phyloP scores from a whole-genome alignment of 2,329 filamentous ascomycete species.

The Tolypocladium tropicale region DNA sequence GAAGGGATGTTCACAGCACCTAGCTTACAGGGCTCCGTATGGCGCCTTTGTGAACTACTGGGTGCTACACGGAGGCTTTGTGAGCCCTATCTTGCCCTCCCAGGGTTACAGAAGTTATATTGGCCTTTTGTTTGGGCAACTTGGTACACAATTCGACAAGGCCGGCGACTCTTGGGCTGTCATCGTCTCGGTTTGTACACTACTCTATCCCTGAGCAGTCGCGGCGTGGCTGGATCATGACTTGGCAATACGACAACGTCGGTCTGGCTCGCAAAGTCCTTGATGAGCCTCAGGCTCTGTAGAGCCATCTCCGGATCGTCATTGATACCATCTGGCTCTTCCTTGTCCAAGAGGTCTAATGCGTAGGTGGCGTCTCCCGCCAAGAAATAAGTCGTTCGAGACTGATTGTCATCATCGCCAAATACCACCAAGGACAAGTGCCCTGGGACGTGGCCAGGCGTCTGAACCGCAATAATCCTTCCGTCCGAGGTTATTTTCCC shows the following conservation, averaged over 20 bases:
- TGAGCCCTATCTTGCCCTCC: neutral
- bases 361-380: neutral
- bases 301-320: neutral
- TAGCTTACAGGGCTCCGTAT: neutral
- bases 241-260: neutral
- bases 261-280: neutral
- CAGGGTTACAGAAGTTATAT: neutral
- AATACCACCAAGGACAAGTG: neutral
- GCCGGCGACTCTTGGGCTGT: neutral
- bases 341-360: neutral
- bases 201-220: neutral
- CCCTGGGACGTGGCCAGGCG: neutral
- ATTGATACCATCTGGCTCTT: neutral
- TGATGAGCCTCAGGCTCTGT: neutral
- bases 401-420: neutral
- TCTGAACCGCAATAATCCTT: neutral
- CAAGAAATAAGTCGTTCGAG: neutral
- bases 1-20: constrained; percentile 17
- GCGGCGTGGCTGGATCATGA: neutral
- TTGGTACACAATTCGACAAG: neutral
- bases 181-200: neutral
- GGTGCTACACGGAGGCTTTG: too few relatives aligned
- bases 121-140: neutral
- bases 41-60: neutral
- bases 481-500: neutral